Percentiles rank a stretch among this genome's conserved stretches.
phyloP scores from a whole-genome alignment of 768 basidiomycete species.

The Mycena rebaudengoi region DNA sequence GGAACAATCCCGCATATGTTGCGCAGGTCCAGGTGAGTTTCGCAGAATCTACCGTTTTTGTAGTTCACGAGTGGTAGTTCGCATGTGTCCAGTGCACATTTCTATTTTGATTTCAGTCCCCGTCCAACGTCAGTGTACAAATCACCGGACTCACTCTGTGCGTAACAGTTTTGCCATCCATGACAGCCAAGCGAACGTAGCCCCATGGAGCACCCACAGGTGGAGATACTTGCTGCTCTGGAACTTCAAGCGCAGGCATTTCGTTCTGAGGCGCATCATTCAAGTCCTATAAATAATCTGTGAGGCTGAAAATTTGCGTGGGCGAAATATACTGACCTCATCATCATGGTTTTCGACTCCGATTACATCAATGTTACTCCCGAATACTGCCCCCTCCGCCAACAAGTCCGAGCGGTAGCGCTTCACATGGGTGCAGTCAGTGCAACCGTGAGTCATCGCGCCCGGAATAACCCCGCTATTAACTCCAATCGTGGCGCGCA shows the following conservation, averaged over 20 bases:
- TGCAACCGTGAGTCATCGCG: conserved; percentile 7
- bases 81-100: no score
- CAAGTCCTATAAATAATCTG: background rate
- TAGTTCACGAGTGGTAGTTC: no score
- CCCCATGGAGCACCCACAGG: conserved; percentile 14
- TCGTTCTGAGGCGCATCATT: no score
- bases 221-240: background rate
- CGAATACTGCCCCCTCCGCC: background rate
- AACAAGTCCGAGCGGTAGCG: background rate
- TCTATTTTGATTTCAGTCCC: no score
- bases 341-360: conserved; percentile 26
- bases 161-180: conserved; percentile 42
- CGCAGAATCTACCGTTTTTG: no score
- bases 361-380: background rate
- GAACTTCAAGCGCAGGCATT: background rate
- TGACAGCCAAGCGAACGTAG: conserved; percentile 37
- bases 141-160: conserved; percentile 36
- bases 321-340: background rate
- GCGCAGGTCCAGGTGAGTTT: no score
- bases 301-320: background rate
- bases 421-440: conserved; percentile 18
- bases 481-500: conserved; percentile 24
- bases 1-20: no score
- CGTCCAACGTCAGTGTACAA: no score
- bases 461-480: conserved; percentile 19